phyloP scores from a whole-genome alignment of 2,329 filamentous ascomycete genomes.

The Amylocarpus encephaloides region DNA sequence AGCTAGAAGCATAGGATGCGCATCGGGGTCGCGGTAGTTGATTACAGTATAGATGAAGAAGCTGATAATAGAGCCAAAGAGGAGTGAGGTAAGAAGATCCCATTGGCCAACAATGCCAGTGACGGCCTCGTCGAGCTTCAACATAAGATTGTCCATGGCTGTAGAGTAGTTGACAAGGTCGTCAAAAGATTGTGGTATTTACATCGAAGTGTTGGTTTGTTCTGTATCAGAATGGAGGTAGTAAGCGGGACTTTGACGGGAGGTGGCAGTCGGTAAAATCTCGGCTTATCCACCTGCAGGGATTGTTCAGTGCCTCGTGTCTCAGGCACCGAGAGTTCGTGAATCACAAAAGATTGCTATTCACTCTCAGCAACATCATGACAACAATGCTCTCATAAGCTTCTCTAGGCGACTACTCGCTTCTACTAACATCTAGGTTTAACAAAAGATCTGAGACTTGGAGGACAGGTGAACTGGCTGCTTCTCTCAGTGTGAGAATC shows the following conservation, averaged over 20 bases:
- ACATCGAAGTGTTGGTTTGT: neutral
- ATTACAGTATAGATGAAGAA: conserved; percentile 67
- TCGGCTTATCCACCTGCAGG: neutral
- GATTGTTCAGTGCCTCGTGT: neutral
- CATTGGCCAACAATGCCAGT: conserved; percentile 68
- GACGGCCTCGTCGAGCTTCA: conserved; percentile 65
- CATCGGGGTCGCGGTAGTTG: conserved; percentile 73
- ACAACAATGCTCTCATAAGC: conserved; percentile 20
- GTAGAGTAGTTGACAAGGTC: neutral
- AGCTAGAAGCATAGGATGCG: conserved; percentile 83
- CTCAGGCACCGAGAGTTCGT: neutral
- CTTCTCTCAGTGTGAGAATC: neutral
- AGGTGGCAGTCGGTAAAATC: neutral
- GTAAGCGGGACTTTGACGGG: neutral
- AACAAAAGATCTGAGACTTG: neutral
- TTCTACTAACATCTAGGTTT: conserved; percentile 26
- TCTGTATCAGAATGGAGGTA: too few relatives aligned
- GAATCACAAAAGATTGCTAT: conserved; percentile 1
- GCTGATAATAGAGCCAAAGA: conserved; percentile 59
- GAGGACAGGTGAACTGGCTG: neutral
- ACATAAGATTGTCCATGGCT: conserved; percentile 45
- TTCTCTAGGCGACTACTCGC: neutral
- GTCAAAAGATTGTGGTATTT: neutral
- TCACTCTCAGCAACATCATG: conserved; percentile 8
- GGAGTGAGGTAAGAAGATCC: conserved; percentile 71